Evolutionary conservation across 306 rosid genomes (phyloP), one percentile per base, ranked within the genome.

Genomic region (Citrullus colocynthis): DNA sequence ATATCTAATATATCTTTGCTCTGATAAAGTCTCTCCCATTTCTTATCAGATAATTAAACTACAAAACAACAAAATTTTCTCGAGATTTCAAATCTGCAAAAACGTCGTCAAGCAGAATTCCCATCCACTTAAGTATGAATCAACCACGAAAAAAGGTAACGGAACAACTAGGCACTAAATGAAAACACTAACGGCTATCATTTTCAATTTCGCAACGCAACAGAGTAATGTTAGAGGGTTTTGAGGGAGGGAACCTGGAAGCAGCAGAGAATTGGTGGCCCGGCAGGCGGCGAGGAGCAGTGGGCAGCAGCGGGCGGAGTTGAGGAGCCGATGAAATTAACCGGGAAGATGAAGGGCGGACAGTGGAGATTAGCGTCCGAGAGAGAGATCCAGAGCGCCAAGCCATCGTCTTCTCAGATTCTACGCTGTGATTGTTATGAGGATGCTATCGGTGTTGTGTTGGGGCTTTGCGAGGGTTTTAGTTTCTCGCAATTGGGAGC

Each of bases 291-390:
- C 12, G 92, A 80, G 73, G 89, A 49, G 62, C 49, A 34, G 71
- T 4, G 58, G 82, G 75, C 12, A 88, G 78, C 20, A 91, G 92
- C 2, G 89, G 85, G 21, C 81, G 81, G 55, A 82, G 57, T 67
- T 85, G 85, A 51, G 89, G 85, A 55, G 80, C 63, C n/a, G 89
- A 59, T 1, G 90, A 81, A 2, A 87, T 77, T 1, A 83, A 71
- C 21, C 92, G 90, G 57, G 87, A 77, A 21, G 84, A 60, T 0
- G 90, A 86, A 80, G 84, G 55, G 82, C 92, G 86, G 8, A 88
- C 90, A 0, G 89, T 57, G 24, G 96, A 88, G 18, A 88, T 78
- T 45, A 90, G 64, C 41, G 96, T 88, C 61, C 91, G 96, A 81
- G 91, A 90, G 0, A 88, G 55, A 41, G 88, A 84, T 71, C 85